Evolutionary conservation across 1,139 yeast species (phyloP).

Genomic region (Eremothecium gossypii): DNA sequence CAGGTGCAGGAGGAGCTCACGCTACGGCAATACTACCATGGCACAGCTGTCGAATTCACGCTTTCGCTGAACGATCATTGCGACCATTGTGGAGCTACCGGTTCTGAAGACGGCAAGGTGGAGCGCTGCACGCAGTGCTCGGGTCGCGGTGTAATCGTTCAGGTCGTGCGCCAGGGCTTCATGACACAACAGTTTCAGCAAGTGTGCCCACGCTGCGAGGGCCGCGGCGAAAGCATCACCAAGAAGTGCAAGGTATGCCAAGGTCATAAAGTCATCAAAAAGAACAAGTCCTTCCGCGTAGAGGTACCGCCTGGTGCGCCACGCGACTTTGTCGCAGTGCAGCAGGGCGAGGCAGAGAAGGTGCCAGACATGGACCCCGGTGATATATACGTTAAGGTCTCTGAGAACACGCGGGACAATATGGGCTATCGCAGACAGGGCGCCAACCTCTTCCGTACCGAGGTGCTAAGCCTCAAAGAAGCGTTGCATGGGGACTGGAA

Average conservation of each 20-base stretch:
- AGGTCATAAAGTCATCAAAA: slow-evolving; percentile 59
- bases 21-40: slow-evolving; percentile 60
- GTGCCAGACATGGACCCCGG: slow-evolving; percentile 79
- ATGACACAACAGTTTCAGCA: slow-evolving; percentile 81
- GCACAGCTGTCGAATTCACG: slow-evolving; percentile 52
- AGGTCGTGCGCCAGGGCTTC: slow-evolving; percentile 73
- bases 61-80: slow-evolving; percentile 69
- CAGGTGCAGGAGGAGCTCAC: slow-evolving; percentile 48
- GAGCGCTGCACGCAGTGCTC: slow-evolving; percentile 58
- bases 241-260: slow-evolving; percentile 59
- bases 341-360: slow-evolving; percentile 75
- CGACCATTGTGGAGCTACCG: slow-evolving; percentile 70
- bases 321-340: slow-evolving; percentile 47
- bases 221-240: slow-evolving; percentile 59
- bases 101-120: slow-evolving; percentile 67
- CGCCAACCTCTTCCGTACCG: slow-evolving; percentile 67
- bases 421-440: slow-evolving; percentile 85
- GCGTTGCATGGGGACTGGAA: slow-evolving; percentile 76
- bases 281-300: slow-evolving; percentile 48
- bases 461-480: slow-evolving; percentile 62
- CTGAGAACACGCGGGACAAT: slow-evolving; percentile 46
- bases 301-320: slow-evolving; percentile 64
- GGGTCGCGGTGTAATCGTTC: slow-evolving; percentile 65
- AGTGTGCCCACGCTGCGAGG: slow-evolving; percentile 71
- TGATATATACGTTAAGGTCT: slow-evolving; percentile 52